These are phyloP conservation scores for Luzula sylvatica DNA, from an alignment of 176 grass and related monocot species.

Conservation along the genomic window DNA sequence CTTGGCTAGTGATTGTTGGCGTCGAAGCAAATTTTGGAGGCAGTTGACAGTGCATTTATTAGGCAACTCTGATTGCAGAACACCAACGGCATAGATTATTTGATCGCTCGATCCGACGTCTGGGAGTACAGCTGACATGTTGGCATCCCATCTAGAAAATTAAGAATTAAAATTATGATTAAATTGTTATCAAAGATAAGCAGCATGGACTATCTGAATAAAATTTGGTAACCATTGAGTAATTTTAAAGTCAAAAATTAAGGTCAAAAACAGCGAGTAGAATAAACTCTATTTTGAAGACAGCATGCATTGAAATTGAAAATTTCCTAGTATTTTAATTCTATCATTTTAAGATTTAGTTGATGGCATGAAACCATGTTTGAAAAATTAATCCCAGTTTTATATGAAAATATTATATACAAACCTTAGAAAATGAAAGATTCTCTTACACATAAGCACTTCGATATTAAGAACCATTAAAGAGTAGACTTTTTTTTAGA, in stretches of 20 bases:
- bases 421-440: background rate
- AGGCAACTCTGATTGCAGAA: slow-evolving; percentile 55
- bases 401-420: background rate
- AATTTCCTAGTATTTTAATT: too few relatives aligned
- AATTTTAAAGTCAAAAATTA: background rate
- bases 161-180: too few relatives aligned
- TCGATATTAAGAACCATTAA: background rate
- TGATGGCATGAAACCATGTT: too few relatives aligned
- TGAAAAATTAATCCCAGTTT: background rate
- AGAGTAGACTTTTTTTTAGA: background rate
- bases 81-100: slow-evolving; percentile 53
- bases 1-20: slow-evolving; percentile 31
- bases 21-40: slow-evolving; percentile 39
- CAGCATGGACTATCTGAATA: background rate
- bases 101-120: slow-evolving; percentile 32
- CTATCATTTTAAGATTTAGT: too few relatives aligned
- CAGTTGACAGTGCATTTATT: slow-evolving; percentile 37
- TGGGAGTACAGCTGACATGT: slow-evolving; percentile 61
- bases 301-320: too few relatives aligned
- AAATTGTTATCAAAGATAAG: too few relatives aligned
- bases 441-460: background rate
- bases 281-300: too few relatives aligned
- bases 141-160: slow-evolving; percentile 58
- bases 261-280: background rate
- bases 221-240: background rate